Evolutionary conservation across 192 early-diverging fungal species (phyloP), one percentile per base, ranked within the genome.

Genomic region (Rhizoclosmatium sp.): DNA sequence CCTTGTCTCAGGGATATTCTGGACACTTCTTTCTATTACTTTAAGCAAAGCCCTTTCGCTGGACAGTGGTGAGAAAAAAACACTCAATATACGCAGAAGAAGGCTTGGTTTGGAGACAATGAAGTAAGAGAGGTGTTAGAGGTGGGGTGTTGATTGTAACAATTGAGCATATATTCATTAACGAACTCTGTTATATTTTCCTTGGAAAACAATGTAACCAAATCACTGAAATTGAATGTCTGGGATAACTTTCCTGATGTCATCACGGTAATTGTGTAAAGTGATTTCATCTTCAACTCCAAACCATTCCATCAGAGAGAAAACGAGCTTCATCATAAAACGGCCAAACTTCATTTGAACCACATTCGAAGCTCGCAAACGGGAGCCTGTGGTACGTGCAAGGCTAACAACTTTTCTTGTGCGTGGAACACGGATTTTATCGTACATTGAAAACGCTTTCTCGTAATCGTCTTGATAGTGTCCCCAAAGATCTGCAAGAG

Each of bases 281-380:
- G 19, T 16, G 46, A 47, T 39, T 7, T 46, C 68, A 31, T 69
- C 68, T 16, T 14, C 68, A 12, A 69, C 46, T 23, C 68, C 68
- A 40, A 69, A 47, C 5, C 39, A 39, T 12, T 23, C 14, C 12
- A 40, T 14, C 14, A 69, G 10, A 46, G 31, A 12, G 47, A 69
- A 69, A 47, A 69, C 46, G 14, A 47, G 39, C 5, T 31, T 7
- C 68, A 69, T 69, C 12, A 69, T 47, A 47, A 47, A 69, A 47
- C 68, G 68, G 39, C 68, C 68, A 12, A 69, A 46, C 10, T 16
- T 5, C 46, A 41, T 41, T 47, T 69, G 31, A 19, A 69, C 5
- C 47, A 7, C 10, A 10, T 10, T 39, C 7, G 12, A 19, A 12
- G 31, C 68, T 47, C 47, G 14, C 47, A 69, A 19, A 16, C 41